Evolutionary conservation across 1,139 yeast species (phyloP).

Genomic region (Zygoascus meyerae): DNA sequence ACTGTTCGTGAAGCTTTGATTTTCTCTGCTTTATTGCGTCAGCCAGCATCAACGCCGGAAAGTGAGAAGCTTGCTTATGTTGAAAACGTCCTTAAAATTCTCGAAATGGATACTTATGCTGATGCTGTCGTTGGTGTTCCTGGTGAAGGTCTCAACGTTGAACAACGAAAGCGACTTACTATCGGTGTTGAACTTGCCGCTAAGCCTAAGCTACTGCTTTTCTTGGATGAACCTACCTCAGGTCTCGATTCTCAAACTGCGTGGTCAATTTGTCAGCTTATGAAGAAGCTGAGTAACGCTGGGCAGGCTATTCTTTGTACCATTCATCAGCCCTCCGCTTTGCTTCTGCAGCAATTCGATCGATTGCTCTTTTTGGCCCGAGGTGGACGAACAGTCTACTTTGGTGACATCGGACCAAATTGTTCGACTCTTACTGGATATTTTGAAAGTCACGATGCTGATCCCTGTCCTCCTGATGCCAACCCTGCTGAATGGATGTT

Average conservation of each 20-base stretch:
- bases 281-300: constrained; percentile 66
- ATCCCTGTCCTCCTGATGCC: constrained; percentile 58
- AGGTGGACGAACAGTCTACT: constrained; percentile 77
- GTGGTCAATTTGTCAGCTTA: constrained; percentile 73
- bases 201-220: constrained; percentile 71
- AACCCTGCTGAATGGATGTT: constrained; percentile 86
- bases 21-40: constrained; percentile 71
- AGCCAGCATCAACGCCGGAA: constrained; percentile 49
- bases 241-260: constrained; percentile 92
- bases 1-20: constrained; percentile 75
- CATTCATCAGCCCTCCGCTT: constrained; percentile 79
- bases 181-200: constrained; percentile 87
- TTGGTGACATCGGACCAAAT: constrained; percentile 69
- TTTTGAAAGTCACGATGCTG: constrained; percentile 65
- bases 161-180: constrained; percentile 78
- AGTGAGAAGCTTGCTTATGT: constrained; percentile 65
- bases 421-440: constrained; percentile 57
- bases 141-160: constrained; percentile 71
- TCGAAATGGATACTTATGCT: constrained; percentile 69
- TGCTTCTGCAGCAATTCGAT: constrained; percentile 70
- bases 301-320: constrained; percentile 84
- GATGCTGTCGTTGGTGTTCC: constrained; percentile 82
- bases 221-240: constrained; percentile 89
- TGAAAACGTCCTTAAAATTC: constrained; percentile 59
- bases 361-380: constrained; percentile 62